These are phyloP conservation scores for Zymoseptoria passerinii DNA, from an alignment of 2,329 filamentous ascomycete species.

Conservation along the genomic window DNA sequence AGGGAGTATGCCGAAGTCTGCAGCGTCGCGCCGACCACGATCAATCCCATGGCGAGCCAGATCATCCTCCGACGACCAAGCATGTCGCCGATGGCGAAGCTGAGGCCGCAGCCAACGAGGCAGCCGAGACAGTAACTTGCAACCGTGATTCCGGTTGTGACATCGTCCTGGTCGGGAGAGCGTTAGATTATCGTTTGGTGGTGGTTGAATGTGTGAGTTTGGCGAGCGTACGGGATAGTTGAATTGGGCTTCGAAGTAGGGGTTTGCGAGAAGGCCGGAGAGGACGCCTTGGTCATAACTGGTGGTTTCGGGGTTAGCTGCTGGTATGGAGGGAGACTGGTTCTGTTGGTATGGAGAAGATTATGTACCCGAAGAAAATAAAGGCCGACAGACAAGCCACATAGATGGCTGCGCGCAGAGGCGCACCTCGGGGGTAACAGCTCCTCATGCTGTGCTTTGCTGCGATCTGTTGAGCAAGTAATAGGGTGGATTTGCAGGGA, in stretches of 20 bases:
- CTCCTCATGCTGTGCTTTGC: constrained; percentile 4
- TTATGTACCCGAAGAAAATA: constrained; percentile 13
- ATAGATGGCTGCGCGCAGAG: constrained; percentile 14
- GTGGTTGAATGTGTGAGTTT: constrained; percentile 9
- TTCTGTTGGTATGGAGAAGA: background rate
- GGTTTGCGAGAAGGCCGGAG: constrained; percentile 16
- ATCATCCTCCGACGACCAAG: constrained; percentile 44
- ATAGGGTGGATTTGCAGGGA: background rate
- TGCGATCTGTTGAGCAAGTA: background rate
- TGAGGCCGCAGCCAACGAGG: constrained; percentile 47
- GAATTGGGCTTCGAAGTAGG: constrained; percentile 15
- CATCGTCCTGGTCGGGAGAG: constrained; percentile 2
- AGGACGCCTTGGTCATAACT: constrained; percentile 14
- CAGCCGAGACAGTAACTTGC: constrained; percentile 51
- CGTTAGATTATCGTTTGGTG: background rate
- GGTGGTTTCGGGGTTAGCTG: too few relatives aligned
- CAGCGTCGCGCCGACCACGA: constrained; percentile 40
- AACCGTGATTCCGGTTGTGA: constrained; percentile 30
- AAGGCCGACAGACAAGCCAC: constrained; percentile 15
- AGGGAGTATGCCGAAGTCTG: constrained; percentile 26
- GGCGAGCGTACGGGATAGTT: constrained; percentile 8
- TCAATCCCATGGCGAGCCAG: constrained; percentile 41
- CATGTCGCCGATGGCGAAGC: constrained; percentile 41
- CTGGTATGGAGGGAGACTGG: background rate
- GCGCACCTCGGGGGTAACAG: constrained; percentile 15